A percentile compares a stretch with the other conserved stretches of the same genome.
These are phyloP conservation scores for Didymella exigua DNA, from an alignment of 2,329 filamentous ascomycete genomes.

Conservation along the genomic window DNA sequence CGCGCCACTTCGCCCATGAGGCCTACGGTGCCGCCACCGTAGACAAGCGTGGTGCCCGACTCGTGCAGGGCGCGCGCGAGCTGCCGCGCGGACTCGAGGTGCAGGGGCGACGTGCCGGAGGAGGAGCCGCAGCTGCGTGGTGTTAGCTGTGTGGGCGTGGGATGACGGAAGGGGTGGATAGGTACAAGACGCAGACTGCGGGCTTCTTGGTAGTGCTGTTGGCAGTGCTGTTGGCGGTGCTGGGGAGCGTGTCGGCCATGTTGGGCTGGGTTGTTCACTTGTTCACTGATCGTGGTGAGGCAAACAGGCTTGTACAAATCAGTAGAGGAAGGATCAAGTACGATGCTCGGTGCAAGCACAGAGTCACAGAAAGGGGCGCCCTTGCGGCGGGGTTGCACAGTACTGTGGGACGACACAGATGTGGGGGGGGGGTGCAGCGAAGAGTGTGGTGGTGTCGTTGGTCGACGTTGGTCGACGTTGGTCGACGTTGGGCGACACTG, in stretches of 20 bases:
- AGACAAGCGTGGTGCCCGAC: slow-evolving; percentile 82
- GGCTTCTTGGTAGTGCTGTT: slow-evolving; percentile 50
- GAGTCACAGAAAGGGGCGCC: not conserved
- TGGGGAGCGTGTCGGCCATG: slow-evolving; percentile 23
- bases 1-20: slow-evolving; percentile 94
- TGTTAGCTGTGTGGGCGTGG: slow-evolving; percentile 14
- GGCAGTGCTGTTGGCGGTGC: slow-evolving; percentile 19
- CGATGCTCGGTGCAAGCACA: too few relatives aligned
- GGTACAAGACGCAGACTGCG: slow-evolving; percentile 85
- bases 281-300: not conserved
- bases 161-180: not conserved
- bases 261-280: slow-evolving; percentile 12
- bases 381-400: slow-evolving; percentile 4
- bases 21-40: slow-evolving; percentile 91
- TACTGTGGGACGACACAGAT: not conserved
- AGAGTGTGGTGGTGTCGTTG: not conserved
- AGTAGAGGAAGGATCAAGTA: not conserved
- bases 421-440: not conserved
- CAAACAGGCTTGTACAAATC: not conserved
- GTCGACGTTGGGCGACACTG: not conserved
- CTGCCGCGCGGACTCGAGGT: slow-evolving; percentile 77
- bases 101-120: slow-evolving; percentile 71
- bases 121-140: slow-evolving; percentile 77
- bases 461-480: too few relatives aligned
- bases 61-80: slow-evolving; percentile 76